Evolutionary conservation across 106 monocot genomes (phyloP).

Genomic region (Triglochin maritima): DNA sequence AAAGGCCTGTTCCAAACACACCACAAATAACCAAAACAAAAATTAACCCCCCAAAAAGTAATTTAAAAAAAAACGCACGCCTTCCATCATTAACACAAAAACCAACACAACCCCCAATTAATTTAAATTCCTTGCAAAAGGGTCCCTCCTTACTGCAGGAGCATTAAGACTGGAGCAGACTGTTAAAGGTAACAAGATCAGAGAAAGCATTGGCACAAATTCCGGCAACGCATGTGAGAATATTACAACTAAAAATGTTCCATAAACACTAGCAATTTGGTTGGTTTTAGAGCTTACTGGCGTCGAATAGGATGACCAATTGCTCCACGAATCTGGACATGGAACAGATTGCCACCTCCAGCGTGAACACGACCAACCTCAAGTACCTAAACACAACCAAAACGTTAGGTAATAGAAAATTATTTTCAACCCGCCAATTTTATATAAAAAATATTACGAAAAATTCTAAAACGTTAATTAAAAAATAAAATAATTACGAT

Average conservation of each 20-base stretch:
- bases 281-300: conserved; percentile 36
- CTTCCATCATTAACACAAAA: conserved; percentile 3
- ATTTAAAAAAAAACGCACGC: background rate
- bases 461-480: too few relatives aligned
- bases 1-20: conserved; percentile 33
- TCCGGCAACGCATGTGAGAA: too few relatives aligned
- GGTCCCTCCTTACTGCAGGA: too few relatives aligned
- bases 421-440: too few relatives aligned
- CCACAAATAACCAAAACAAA: too few relatives aligned
- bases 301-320: conserved; percentile 79
- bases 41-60: background rate
- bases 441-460: too few relatives aligned
- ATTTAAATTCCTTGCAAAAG: background rate
- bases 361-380: conserved; percentile 81
- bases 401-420: too few relatives aligned
- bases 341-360: conserved; percentile 76
- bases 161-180: too few relatives aligned
- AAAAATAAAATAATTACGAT: conserved; percentile 36
- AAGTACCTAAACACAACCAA: conserved; percentile 28
- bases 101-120: background rate
- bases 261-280: too few relatives aligned
- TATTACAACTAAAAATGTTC: too few relatives aligned
- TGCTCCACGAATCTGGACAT: conserved; percentile 83
- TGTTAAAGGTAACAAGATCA: background rate
- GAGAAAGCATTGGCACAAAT: background rate